Conservation (phyloP, 2,329 filamentous ascomycete species). For the Aotearoamyces nothofagi region DNA sequence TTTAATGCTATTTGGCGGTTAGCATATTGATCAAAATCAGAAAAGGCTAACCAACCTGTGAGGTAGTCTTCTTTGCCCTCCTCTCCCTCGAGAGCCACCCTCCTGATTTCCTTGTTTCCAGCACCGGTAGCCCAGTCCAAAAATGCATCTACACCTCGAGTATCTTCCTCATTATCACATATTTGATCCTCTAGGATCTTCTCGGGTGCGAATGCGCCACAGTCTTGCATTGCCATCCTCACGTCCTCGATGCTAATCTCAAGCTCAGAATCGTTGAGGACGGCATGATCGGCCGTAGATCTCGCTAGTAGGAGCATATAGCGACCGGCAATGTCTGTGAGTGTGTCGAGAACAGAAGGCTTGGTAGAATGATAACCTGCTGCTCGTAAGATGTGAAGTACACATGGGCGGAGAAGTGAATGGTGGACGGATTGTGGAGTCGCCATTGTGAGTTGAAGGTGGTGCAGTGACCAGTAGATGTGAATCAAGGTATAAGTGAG, state of each 20-base stretch:
- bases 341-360: slow-evolving; percentile 67
- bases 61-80: slow-evolving; percentile 55
- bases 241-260: slow-evolving; percentile 60
- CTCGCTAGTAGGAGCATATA: slow-evolving; percentile 66
- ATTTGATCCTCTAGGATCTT: slow-evolving; percentile 49
- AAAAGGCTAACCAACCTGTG: slow-evolving; percentile 29
- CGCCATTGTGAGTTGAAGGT: slow-evolving; percentile 12
- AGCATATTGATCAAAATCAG: slow-evolving; percentile 5
- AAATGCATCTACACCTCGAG: slow-evolving; percentile 63
- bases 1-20: slow-evolving; percentile 47
- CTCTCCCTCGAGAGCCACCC: slow-evolving; percentile 59
- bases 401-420: slow-evolving; percentile 69
- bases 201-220: slow-evolving; percentile 58
- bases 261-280: slow-evolving; percentile 37
- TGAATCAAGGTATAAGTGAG: slow-evolving; percentile 1
- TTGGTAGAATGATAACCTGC: slow-evolving; percentile 77
- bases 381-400: slow-evolving; percentile 83
- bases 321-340: slow-evolving; percentile 75
- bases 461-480: not conserved
- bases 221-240: slow-evolving; percentile 71
- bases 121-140: slow-evolving; percentile 64
- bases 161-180: slow-evolving; percentile 57
- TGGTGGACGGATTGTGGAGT: slow-evolving; percentile 42
- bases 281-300: slow-evolving; percentile 55
- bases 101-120: slow-evolving; percentile 63